Evolutionary conservation across 148 eudicot species (phyloP).

Genomic region (Fallopia convolvulus): DNA sequence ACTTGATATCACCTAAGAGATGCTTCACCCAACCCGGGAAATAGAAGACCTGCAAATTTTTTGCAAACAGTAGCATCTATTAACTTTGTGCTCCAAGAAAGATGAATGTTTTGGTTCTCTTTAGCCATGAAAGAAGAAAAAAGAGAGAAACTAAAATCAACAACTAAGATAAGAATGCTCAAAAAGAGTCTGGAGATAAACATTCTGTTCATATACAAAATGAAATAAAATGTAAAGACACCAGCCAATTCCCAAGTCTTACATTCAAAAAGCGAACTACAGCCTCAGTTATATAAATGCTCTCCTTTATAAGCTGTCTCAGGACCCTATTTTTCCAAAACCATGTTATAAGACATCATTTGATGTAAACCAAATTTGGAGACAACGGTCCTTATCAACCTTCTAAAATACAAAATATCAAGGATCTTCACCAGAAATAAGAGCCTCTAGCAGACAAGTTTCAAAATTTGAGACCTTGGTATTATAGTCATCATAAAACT

Average conservation of each 20-base stretch:
- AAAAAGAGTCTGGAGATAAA: background rate
- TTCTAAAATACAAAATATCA: background rate
- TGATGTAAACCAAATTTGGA: background rate
- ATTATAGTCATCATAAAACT: background rate
- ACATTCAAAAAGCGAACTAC: background rate
- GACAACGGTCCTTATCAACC: background rate
- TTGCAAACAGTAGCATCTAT: background rate
- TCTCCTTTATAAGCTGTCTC: background rate
- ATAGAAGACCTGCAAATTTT: constrained; percentile 65
- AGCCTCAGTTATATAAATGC: background rate
- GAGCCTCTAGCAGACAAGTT: background rate
- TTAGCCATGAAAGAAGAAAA: background rate
- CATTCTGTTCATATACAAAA: background rate
- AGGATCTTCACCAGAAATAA: background rate
- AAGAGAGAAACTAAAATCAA: background rate
- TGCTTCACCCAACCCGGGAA: constrained; percentile 95
- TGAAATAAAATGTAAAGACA: background rate
- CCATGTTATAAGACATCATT: background rate
- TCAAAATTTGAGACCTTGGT: background rate
- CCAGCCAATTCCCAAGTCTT: background rate
- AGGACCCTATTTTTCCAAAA: background rate
- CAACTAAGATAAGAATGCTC: background rate
- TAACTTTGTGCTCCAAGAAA: constrained; percentile 1
- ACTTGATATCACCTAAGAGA: constrained; percentile 58
- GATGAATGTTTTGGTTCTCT: background rate